These are phyloP conservation scores for Dictyostelium citrinum DNA, from an alignment of 78 protist species.

Conservation along the genomic window DNA sequence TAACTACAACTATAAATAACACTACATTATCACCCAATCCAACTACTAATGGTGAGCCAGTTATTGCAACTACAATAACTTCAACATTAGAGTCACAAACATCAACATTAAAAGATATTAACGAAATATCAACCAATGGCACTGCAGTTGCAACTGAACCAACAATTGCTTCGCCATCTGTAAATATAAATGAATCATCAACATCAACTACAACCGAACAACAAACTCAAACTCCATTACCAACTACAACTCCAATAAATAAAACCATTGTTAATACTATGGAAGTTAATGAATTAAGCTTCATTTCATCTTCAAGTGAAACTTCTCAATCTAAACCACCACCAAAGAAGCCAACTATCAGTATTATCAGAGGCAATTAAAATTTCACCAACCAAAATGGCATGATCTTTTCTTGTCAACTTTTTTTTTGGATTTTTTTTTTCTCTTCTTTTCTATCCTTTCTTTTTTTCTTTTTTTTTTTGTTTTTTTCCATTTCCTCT, in stretches of 20 bases:
- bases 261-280: background rate
- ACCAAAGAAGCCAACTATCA: constrained; percentile 29
- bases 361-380: constrained; percentile 45
- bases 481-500: background rate
- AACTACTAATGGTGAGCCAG: background rate
- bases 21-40: background rate
- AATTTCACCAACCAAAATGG: background rate
- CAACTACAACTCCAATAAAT: background rate
- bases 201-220: background rate
- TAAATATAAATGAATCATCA: constrained; percentile 1
- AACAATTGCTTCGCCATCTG: background rate
- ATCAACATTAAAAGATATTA: background rate
- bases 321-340: background rate
- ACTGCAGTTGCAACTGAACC: background rate
- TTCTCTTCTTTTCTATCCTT: background rate
- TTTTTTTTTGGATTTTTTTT: background rate
- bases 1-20: background rate
- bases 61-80: background rate
- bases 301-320: background rate
- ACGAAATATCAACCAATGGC: background rate
- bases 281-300: constrained; percentile 55
- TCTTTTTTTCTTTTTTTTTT: background rate
- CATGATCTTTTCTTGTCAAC: background rate
- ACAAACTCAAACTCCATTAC: background rate
- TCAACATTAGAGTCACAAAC: background rate